phyloP scores from a whole-genome alignment of 2,329 filamentous ascomycete genomes.

The Exophiala bonariae region DNA sequence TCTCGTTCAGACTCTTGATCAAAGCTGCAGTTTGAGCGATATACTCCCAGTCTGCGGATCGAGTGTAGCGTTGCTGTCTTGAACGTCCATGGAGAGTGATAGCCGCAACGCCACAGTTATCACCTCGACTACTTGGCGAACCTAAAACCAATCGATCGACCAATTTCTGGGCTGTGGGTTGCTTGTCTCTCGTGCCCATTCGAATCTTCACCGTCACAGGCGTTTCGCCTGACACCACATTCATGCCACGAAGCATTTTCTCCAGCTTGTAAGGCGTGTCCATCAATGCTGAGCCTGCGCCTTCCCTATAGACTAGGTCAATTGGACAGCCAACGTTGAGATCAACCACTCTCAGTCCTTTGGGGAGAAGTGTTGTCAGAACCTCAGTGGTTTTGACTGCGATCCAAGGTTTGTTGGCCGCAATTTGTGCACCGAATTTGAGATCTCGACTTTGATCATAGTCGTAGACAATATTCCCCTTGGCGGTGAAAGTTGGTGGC shows the following conservation, averaged over 20 bases:
- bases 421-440: constrained; percentile 89
- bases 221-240: constrained; percentile 82
- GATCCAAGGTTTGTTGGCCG: constrained; percentile 87
- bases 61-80: constrained; percentile 91
- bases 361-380: constrained; percentile 71
- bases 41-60: constrained; percentile 90
- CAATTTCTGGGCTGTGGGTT: constrained; percentile 76
- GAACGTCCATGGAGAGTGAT: constrained; percentile 92
- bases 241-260: constrained; percentile 96
- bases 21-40: constrained; percentile 86
- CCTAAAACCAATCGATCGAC: constrained; percentile 83
- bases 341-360: constrained; percentile 81
- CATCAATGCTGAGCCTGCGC: constrained; percentile 88
- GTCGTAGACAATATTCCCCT: constrained; percentile 59
- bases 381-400: constrained; percentile 86
- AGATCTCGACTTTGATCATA: constrained; percentile 84
- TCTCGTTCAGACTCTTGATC: constrained; percentile 74
- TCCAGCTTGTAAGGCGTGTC: constrained; percentile 85
- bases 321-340: constrained; percentile 98
- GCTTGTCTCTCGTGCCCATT: constrained; percentile 79
- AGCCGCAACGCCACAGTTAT: constrained; percentile 86
- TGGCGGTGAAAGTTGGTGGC: constrained; percentile 66
- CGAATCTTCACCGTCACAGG: constrained; percentile 95
- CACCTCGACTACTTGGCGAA: constrained; percentile 41
- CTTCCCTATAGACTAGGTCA: constrained; percentile 84